phyloP scores from a whole-genome alignment of 371 early-diverging fungal genomes.

The Dichotomocladium elegans region DNA sequence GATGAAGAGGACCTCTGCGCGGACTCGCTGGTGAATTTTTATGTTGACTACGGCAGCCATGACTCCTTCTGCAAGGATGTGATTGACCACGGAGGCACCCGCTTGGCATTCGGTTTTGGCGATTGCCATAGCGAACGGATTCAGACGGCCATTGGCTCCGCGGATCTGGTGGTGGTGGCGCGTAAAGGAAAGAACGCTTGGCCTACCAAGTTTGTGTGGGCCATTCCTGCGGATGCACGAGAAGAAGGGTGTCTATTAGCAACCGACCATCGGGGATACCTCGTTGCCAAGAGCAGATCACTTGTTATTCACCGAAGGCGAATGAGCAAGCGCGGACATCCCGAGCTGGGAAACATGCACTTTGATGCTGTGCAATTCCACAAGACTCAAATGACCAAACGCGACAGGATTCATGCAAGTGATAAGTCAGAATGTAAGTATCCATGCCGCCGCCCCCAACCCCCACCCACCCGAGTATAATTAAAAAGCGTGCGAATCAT shows the following conservation, averaged over 20 bases:
- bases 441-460: not conserved
- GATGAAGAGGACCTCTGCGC: constrained; percentile 1
- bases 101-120: constrained; percentile 13
- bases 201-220: constrained; percentile 24
- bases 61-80: too few relatives aligned
- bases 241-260: constrained; percentile 16
- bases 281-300: constrained; percentile 17
- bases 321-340: constrained; percentile 23
- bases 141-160: constrained; percentile 9
- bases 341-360: constrained; percentile 24
- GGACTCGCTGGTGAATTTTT: constrained; percentile 23
- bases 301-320: constrained; percentile 3
- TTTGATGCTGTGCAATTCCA: constrained; percentile 29
- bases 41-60: constrained; percentile 19
- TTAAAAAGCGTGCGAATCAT: too few relatives aligned
- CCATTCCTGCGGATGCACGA: constrained; percentile 18
- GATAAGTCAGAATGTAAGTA: constrained; percentile 14
- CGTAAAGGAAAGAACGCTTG: constrained; percentile 10
- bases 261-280: constrained; percentile 10
- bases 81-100: too few relatives aligned
- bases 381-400: constrained; percentile 15
- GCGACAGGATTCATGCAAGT: constrained; percentile 10
- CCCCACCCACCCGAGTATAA: too few relatives aligned
- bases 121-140: constrained; percentile 10
- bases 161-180: constrained; percentile 6